Percentiles rank a stretch among this genome's conserved stretches.
Evolutionary conservation across 2,329 filamentous ascomycete species (phyloP).

Genomic region (Alternaria ethzedia): DNA sequence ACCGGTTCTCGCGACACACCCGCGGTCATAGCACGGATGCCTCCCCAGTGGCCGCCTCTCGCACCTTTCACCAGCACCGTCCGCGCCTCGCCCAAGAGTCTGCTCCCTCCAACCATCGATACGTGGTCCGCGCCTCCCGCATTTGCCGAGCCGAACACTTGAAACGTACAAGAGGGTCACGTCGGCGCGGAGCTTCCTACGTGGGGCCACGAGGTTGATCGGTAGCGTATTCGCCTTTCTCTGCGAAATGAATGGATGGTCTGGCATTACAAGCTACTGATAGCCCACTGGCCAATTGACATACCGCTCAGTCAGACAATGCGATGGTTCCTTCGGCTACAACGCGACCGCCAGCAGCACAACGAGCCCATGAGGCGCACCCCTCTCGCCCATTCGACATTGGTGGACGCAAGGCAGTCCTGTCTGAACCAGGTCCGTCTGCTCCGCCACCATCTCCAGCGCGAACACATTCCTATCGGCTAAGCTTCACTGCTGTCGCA

Average conservation of each 20-base stretch:
- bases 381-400: background rate
- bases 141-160: background rate
- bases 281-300: no score
- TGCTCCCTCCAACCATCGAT: background rate
- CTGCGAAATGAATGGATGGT: no score
- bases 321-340: background rate
- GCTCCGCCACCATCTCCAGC: background rate
- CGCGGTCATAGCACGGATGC: no score
- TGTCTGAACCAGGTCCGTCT: background rate
- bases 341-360: background rate
- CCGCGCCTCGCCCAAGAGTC: background rate
- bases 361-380: background rate
- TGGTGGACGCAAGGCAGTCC: background rate
- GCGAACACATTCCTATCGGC: background rate
- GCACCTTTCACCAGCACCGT: background rate
- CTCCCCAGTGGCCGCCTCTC: background rate
- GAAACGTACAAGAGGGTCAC: background rate
- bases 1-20: accelerated
- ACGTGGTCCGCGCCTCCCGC: background rate
- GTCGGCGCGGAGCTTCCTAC: background rate
- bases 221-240: background rate
- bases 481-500: background rate
- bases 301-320: no score
- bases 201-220: background rate
- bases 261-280: no score